Conservation (phyloP, 2,329 filamentous ascomycete species). For the Iodosphaeria phyllophila region DNA sequence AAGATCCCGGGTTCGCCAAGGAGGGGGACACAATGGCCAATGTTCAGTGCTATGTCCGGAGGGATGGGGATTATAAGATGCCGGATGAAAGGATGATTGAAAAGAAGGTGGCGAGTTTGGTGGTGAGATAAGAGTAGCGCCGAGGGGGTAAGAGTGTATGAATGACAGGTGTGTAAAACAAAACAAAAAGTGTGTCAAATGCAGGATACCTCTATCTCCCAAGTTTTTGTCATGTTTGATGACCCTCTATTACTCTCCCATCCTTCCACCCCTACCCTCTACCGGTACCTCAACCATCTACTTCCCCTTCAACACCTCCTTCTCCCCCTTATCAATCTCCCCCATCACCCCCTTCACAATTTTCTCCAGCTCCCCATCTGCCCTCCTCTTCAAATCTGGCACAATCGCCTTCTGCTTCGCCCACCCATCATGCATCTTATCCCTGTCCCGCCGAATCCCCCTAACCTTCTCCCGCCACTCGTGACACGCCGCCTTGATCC, state of each 20-base stretch:
- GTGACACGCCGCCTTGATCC: conserved; percentile 26
- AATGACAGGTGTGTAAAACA: no score
- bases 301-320: conserved; percentile 22
- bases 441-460: conserved; percentile 24
- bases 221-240: no score
- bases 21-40: conserved; percentile 10
- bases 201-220: no score
- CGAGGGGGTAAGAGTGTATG: no score
- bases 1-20: conserved; percentile 12
- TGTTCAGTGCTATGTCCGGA: conserved; percentile 17
- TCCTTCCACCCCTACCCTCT: no score
- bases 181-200: no score
- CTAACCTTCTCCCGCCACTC: conserved; percentile 31
- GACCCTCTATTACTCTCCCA: no score
- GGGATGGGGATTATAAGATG: conserved; percentile 14
- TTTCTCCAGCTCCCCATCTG: conserved; percentile 27
- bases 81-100: conserved; percentile 8
- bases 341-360: conserved; percentile 26
- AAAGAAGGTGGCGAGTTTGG: conserved; percentile 10
- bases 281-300: no score
- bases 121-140: no score
- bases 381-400: conserved; percentile 20
- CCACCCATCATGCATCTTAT: conserved; percentile 30
- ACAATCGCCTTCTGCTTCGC: conserved; percentile 21
- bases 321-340: conserved; percentile 29